Percentiles rank a stretch among this genome's conserved stretches.
Conservation (phyloP, 805 yeast genomes). For the Tetrapisispora phaffii region DNA sequence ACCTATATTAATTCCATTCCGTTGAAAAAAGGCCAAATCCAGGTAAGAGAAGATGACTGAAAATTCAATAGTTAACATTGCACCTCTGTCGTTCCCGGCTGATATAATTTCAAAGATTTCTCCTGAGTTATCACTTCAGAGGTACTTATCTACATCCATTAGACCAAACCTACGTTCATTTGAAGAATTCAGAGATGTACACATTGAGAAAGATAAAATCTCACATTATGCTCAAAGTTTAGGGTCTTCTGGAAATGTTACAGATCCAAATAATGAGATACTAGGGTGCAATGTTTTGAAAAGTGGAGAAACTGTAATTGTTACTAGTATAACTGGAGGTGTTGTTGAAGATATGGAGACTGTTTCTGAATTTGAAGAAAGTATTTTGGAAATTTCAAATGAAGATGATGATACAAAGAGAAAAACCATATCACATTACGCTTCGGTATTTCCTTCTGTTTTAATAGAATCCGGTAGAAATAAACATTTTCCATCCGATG, state of each 20-base stretch:
- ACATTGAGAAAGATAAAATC: slow-evolving; percentile 32
- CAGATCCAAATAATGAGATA: slow-evolving; percentile 26
- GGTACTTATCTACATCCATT: slow-evolving; percentile 64
- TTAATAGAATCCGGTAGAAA: slow-evolving; percentile 64
- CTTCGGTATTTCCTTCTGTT: slow-evolving; percentile 59
- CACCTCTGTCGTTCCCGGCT: slow-evolving; percentile 62
- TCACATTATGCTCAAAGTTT: slow-evolving; percentile 29
- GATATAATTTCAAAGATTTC: slow-evolving; percentile 74
- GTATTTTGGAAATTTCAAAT: slow-evolving; percentile 24
- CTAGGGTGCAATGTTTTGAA: slow-evolving; percentile 63
- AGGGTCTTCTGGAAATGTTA: slow-evolving; percentile 4
- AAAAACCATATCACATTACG: slow-evolving; percentile 24
- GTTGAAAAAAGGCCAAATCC: too few relatives aligned
- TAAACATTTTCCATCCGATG: slow-evolving; percentile 70
- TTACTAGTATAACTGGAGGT: slow-evolving; percentile 63
- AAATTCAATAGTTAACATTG: slow-evolving; percentile 16
- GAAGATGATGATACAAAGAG: slow-evolving; percentile 11
- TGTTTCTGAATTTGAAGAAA: slow-evolving; percentile 35
- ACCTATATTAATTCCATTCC: too few relatives aligned
- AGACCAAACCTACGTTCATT: slow-evolving; percentile 68
- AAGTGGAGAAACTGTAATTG: slow-evolving; percentile 62
- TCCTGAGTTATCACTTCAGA: slow-evolving; percentile 72
- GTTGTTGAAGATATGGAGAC: slow-evolving; percentile 46
- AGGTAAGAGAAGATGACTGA: neutral
- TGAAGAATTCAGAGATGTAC: slow-evolving; percentile 59